Base-by-base conservation (phyloP, 371 early-diverging fungal genomes). In the Mortierella sp. region DNA sequence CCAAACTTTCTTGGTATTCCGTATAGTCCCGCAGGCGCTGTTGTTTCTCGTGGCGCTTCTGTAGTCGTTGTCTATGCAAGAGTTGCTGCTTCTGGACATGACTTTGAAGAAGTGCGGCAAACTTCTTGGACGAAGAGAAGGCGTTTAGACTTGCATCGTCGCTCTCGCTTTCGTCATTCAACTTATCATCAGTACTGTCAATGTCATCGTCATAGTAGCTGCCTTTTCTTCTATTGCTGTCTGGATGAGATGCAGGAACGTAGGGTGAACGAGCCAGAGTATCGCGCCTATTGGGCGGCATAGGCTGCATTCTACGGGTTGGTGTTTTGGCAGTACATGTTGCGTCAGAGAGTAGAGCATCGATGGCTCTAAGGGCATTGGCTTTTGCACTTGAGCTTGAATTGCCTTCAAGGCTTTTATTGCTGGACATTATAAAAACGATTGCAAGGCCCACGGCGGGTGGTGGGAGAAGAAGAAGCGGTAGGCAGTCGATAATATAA, bases 11-110 rank as follows among this genome's bases (percentile, higher is more conserved):
- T 29, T 70, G 70, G 10, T 70, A 29, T 26, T 62, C 64, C 57
- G 42, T 49, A 32, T 70, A 47, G 29, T 55, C 47, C 31, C 42
- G 66, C 32, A 26, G 57, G 10, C 51, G 66, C n/a, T 42, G 53
- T 31, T 65, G 66, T 43, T 66, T 57, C 40, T 23, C 26, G 8
- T 45, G 66, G 34, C 58, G 58, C 13, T 49, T 17, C 23, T 63
- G 62, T 10, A 53, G 47, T 12, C 56, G 64, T 37, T 73, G 74
- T 40, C 43, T 22, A 13, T 67, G 73, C 26, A 49, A 34, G 12
- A 43, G 58, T 28, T 68, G 43, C 32, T 73, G 67, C 37, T 66
- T 51, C 43, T 71, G 64, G 12, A 62, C 28, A 32, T 71, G 64
- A 29, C 47, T 31, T 15, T 67, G 64, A 0, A 67, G 31, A 7